Evolutionary conservation across 2,329 filamentous ascomycete genomes (phyloP).

Genomic region (Verticillium longisporum): DNA sequence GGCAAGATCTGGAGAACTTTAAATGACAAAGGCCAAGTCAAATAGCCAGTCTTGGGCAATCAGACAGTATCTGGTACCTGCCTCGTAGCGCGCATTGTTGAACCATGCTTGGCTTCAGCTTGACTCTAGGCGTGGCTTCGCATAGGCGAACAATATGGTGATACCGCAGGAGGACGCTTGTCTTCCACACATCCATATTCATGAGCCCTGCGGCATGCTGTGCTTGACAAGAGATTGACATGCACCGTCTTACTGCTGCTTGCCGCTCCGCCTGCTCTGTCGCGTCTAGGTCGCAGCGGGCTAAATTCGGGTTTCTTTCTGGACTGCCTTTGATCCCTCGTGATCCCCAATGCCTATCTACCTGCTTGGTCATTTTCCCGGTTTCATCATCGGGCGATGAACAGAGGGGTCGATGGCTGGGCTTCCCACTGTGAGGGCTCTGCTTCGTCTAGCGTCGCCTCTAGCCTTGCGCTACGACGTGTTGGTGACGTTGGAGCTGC

Average conservation of each 20-base stretch:
- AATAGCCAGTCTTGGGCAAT: not conserved
- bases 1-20: not conserved
- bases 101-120: not conserved
- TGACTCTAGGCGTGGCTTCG: not conserved
- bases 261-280: not conserved
- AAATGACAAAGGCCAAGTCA: not conserved
- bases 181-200: not conserved
- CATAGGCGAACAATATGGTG: not conserved
- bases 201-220: not conserved
- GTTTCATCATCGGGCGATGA: not conserved
- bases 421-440: not conserved
- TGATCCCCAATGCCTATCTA: not conserved
- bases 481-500: not conserved
- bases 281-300: not conserved
- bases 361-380: not conserved
- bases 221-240: not conserved
- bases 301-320: too few species aligned
- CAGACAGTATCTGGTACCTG: not conserved
- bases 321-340: not conserved
- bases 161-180: not conserved
- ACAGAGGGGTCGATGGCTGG: not conserved
- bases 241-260: not conserved
- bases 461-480: not conserved
- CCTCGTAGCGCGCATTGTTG: not conserved
- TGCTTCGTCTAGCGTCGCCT: not conserved